Evolutionary conservation across 768 basidiomycete species (phyloP).

Genomic region (Tulasnella sp.): DNA sequence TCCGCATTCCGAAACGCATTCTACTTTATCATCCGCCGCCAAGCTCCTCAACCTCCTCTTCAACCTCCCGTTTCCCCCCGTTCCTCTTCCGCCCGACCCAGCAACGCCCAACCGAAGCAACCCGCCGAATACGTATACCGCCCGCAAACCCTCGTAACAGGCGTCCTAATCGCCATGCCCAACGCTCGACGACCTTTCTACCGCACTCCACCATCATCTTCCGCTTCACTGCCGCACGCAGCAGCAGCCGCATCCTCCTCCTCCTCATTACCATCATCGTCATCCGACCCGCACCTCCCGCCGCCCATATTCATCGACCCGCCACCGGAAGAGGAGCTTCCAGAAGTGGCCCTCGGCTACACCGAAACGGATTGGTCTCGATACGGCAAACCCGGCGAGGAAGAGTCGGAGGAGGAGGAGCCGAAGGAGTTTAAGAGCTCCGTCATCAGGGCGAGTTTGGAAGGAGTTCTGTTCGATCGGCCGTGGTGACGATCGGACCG

Average conservation of each 20-base stretch:
- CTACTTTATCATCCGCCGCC: neutral
- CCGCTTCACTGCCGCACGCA: neutral
- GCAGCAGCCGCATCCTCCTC: neutral
- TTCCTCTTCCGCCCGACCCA: neutral
- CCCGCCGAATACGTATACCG: neutral
- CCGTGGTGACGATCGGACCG: neutral
- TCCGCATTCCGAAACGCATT: neutral
- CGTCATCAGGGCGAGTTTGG: neutral
- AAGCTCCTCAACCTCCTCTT: neutral
- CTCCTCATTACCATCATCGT: neutral
- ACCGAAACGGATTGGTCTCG: conserved; percentile 8
- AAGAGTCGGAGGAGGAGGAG: neutral
- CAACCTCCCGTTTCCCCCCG: neutral
- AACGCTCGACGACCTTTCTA: neutral
- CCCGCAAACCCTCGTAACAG: neutral
- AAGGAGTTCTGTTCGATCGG: neutral
- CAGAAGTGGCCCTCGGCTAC: neutral
- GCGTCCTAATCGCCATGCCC: neutral
- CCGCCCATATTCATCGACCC: neutral
- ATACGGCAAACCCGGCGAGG: neutral
- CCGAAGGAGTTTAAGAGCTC: neutral
- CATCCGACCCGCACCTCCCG: neutral
- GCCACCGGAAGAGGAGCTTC: neutral
- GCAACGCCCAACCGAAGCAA: neutral
- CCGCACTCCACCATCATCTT: neutral